Conservation (phyloP, 2,329 filamentous ascomycete genomes). For the Metarhizium guizhouense region DNA sequence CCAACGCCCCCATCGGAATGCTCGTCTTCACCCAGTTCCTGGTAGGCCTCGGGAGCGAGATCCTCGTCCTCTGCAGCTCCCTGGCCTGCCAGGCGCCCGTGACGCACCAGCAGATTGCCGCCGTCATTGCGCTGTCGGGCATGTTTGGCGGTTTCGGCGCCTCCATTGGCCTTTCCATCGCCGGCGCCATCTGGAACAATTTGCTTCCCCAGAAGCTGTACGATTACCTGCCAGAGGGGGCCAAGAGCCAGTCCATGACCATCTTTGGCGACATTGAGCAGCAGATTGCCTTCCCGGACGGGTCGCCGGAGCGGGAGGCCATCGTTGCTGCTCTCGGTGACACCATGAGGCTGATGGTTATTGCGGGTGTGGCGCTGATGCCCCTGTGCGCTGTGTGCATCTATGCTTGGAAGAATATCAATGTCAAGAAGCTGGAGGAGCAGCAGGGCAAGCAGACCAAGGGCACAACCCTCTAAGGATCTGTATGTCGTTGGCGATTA, state of each 20-base stretch:
- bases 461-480: conserved; percentile 19
- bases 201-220: conserved; percentile 33
- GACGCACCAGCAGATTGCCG: conserved; percentile 44
- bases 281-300: conserved; percentile 41
- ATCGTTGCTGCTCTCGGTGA: conserved; percentile 47
- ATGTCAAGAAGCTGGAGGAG: conserved; percentile 27
- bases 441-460: conserved; percentile 14
- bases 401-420: conserved; percentile 29
- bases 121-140: conserved; percentile 46
- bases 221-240: conserved; percentile 28
- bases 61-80: background rate
- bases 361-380: conserved; percentile 28
- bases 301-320: conserved; percentile 38
- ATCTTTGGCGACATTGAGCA: conserved; percentile 39
- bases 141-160: conserved; percentile 51
- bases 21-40: conserved; percentile 50
- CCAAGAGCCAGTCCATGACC: conserved; percentile 19
- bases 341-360: conserved; percentile 30
- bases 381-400: conserved; percentile 25
- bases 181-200: conserved; percentile 53
- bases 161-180: conserved; percentile 47
- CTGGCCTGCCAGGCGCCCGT: conserved; percentile 39
- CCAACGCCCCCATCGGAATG: conserved; percentile 27
- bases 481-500: background rate
- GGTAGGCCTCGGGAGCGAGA: background rate